phyloP scores from a whole-genome alignment of 192 early-diverging fungal genomes.

The Umbelopsis sp. region DNA sequence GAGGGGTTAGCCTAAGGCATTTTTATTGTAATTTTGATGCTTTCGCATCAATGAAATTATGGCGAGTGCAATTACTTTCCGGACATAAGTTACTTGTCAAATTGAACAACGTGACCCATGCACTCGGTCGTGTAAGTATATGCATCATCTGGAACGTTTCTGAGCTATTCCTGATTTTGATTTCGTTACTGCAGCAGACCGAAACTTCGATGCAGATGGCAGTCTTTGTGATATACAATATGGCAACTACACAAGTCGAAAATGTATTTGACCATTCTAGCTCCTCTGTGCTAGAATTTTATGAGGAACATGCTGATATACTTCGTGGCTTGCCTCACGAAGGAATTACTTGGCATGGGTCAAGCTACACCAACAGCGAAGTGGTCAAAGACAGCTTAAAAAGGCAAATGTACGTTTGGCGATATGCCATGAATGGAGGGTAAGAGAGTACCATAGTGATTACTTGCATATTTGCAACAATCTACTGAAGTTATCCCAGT shows the following conservation, averaged over 20 bases:
- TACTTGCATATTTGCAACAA: background rate
- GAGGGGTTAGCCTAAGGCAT: constrained; percentile 52
- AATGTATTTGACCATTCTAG: constrained; percentile 70
- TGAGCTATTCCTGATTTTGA: background rate
- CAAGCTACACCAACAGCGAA: constrained; percentile 57
- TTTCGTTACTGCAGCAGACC: constrained; percentile 22
- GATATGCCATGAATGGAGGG: constrained; percentile 76
- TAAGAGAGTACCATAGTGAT: constrained; percentile 32
- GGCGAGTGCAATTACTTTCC: constrained; percentile 71
- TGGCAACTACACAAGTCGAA: constrained; percentile 54
- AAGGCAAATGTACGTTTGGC: constrained; percentile 56
- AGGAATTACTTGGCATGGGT: constrained; percentile 40
- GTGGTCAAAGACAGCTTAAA: constrained; percentile 58
- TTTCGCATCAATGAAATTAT: constrained; percentile 64
- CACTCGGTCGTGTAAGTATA: constrained; percentile 49
- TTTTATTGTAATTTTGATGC: constrained; percentile 68
- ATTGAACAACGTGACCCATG: constrained; percentile 59
- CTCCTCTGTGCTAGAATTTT: constrained; percentile 59
- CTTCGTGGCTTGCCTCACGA: constrained; percentile 50
- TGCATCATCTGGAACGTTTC: constrained; percentile 18
- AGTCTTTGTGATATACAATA: constrained; percentile 74
- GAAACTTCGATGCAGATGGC: constrained; percentile 47
- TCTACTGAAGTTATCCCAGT: constrained; percentile 31
- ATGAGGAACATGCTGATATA: constrained; percentile 47
- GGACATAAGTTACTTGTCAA: constrained; percentile 65